phyloP scores from a whole-genome alignment of 2,329 filamentous ascomycete species.

The Endocalyx cinctus region DNA sequence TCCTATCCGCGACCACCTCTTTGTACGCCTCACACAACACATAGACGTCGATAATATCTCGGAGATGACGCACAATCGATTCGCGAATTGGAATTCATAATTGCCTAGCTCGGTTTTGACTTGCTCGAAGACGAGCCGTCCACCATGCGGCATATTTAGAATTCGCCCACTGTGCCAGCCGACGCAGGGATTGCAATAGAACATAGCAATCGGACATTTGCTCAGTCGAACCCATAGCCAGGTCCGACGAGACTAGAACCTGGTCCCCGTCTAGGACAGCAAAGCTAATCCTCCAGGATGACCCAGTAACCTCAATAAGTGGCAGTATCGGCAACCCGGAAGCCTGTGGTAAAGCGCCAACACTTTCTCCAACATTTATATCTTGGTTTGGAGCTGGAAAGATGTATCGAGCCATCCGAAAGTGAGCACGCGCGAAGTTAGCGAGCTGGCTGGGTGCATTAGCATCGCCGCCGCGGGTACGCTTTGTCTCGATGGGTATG shows the following conservation, averaged over 20 bases:
- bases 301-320: conserved; percentile 4
- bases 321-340: conserved; percentile 2
- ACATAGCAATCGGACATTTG: conserved; percentile 4
- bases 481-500: conserved; percentile 5
- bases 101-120: no score
- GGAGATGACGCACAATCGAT: no score
- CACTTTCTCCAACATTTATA: neutral
- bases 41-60: no score
- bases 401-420: conserved; percentile 2
- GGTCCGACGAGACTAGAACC: conserved; percentile 4
- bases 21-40: no score
- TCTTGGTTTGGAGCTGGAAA: conserved; percentile 1
- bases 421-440: conserved; percentile 4
- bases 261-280: conserved; percentile 2
- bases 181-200: conserved; percentile 3
- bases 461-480: conserved; percentile 3
- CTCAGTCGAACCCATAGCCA: conserved; percentile 3
- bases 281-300: conserved; percentile 4
- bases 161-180: conserved; percentile 2
- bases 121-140: conserved; percentile 2
- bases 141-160: conserved; percentile 3
- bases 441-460: conserved; percentile 5
- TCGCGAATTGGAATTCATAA: no score
- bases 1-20: no score
- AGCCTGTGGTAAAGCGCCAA: neutral